A percentile compares a stretch with the other conserved stretches of the same genome.
Conservation (phyloP, 331 rosid genomes). For the Phaseolus coccineus region DNA sequence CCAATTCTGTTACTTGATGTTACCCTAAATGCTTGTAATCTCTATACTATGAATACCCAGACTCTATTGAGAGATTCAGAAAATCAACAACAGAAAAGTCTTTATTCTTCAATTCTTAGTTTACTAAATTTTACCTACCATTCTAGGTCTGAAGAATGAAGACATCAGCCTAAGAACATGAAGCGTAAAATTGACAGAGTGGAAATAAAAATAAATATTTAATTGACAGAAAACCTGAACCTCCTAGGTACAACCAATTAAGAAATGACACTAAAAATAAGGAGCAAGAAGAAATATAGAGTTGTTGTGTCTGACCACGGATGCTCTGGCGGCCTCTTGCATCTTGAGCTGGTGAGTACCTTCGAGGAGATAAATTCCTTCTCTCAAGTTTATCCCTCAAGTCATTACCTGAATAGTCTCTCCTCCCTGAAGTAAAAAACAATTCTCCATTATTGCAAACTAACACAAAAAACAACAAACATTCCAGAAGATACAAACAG, state of each 20-base stretch:
- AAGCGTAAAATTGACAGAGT: slow-evolving; percentile 32
- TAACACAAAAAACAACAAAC: slow-evolving; percentile 29
- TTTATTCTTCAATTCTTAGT: no score
- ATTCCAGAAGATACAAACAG: slow-evolving; percentile 40
- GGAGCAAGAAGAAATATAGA: slow-evolving; percentile 39
- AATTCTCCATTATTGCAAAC: slow-evolving; percentile 37
- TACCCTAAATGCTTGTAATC: no score
- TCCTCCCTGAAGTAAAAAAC: slow-evolving; percentile 67
- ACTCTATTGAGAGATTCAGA: no score
- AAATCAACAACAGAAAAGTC: no score
- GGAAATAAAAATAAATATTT: slow-evolving; percentile 17
- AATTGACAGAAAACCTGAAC: slow-evolving; percentile 33
- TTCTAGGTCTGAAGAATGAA: slow-evolving; percentile 35
- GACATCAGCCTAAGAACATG: slow-evolving; percentile 32
- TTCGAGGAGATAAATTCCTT: slow-evolving; percentile 66
- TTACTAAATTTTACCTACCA: no score
- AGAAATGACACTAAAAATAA: slow-evolving; percentile 38
- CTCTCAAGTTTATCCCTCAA: slow-evolving; percentile 87
- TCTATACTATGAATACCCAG: no score
- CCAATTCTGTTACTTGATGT: no score
- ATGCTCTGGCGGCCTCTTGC: slow-evolving; percentile 61
- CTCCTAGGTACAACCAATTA: slow-evolving; percentile 20
- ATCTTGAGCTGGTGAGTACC: slow-evolving; percentile 73
- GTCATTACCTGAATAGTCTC: slow-evolving; percentile 70
- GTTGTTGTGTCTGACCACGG: slow-evolving; percentile 62